A percentile compares a stretch with the other conserved stretches of the same genome.
These are phyloP conservation scores for Magnaporthiopsis rhizophila DNA, from an alignment of 2,329 filamentous ascomycete species.

Conservation along the genomic window DNA sequence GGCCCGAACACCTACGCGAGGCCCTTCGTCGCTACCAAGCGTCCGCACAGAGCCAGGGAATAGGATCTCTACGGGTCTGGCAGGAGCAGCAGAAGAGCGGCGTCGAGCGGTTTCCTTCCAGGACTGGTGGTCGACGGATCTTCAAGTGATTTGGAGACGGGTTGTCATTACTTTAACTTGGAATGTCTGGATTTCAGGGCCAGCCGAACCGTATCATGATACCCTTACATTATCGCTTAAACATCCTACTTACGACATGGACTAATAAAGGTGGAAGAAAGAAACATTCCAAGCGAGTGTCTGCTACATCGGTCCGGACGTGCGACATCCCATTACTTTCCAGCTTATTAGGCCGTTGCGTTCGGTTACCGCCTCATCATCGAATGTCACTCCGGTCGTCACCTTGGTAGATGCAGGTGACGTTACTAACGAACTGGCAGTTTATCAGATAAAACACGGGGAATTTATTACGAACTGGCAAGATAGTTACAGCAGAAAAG, in stretches of 20 bases:
- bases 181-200: not conserved
- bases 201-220: not conserved
- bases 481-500: not conserved
- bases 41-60: conserved; percentile 53
- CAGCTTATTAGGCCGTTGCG: no score
- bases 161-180: not conserved
- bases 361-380: no score
- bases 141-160: conserved; percentile 34
- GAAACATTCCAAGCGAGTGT: not conserved
- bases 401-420: no score
- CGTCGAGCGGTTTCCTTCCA: conserved; percentile 49
- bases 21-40: conserved; percentile 61
- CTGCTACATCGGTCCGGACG: no score
- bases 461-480: not conserved
- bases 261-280: not conserved
- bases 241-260: no score
- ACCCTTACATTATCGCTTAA: no score
- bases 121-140: conserved; percentile 42
- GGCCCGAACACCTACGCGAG: conserved; percentile 68
- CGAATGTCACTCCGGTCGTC: no score
- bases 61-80: conserved; percentile 53
- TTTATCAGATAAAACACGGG: not conserved
- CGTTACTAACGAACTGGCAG: no score
- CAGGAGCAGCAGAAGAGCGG: conserved; percentile 53
- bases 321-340: no score